Base-by-base conservation (phyloP, 192 early-diverging fungal species). In the Coemansia sp. region DNA sequence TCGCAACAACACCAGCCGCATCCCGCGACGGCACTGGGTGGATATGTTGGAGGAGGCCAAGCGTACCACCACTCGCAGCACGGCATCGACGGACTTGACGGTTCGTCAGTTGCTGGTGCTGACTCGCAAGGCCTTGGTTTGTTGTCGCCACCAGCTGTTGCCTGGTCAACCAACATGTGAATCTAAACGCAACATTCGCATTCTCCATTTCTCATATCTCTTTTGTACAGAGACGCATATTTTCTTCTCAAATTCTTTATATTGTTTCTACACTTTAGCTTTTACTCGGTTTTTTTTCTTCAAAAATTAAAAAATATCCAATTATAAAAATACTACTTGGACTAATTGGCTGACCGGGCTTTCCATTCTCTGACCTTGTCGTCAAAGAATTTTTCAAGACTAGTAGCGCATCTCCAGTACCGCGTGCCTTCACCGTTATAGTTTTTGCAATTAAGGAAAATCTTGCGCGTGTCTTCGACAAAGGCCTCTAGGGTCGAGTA, bases 371-470 rank as follows among this genome's bases (percentile, higher is more conserved):
- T 85, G 33, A 94, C 73, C 44, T 90, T 87, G 54, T 95, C 90
- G 54, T 88, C 87, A 79, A 94, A 95, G 47, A 89, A 94, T 74
- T 88, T 87, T 74, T 95, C 94, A 18, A 95, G 75, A 38, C 80
- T 77, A 62, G 81, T 90, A 6, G 94, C 94, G 40, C 91, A 95
- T 64, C 91, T 89, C 68, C 89, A 88, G 86, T 97, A 98, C 42
- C 86, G 86, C 5, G 94, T 95, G 29, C 87, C 82, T 69, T 95
- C 93, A 46, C 91, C 93, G 70, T 99, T 99, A 79, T 98, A 99
- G 13, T 86, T 87, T 67, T 90, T 86, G 77, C 94, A 95, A 78
- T 99, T 99, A 63, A 93, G 85, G 76, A 97, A 97, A 18, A 99
- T 98, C 84, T 95, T 94, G 81, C 87, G 87, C 27, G 90, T 90